These are phyloP conservation scores for Botryococcus braunii DNA, from an alignment of 163 green algal species.

Conservation along the genomic window DNA sequence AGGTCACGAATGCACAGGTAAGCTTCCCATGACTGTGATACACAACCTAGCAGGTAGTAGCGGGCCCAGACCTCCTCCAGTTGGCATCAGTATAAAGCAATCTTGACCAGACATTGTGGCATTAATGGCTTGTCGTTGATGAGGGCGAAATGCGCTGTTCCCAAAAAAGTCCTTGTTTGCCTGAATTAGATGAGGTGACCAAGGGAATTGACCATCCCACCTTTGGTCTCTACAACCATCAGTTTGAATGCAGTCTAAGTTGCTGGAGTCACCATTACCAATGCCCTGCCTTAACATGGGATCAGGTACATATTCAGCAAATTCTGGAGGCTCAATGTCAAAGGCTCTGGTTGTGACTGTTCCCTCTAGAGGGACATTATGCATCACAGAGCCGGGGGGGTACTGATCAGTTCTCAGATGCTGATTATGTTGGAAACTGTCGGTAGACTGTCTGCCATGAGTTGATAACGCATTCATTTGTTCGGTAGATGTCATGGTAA, in stretches of 20 bases:
- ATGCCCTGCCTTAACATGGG: conserved; percentile 1
- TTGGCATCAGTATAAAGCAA: conserved; percentile 93
- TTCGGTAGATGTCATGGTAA: too few relatives aligned
- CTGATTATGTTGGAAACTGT: not conserved
- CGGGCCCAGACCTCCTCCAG: conserved; percentile 37
- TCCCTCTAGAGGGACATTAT: not conserved
- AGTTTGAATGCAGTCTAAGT: conserved; percentile 7
- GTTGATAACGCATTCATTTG: not conserved
- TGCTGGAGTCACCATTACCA: not conserved
- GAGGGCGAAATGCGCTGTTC: conserved; percentile 53
- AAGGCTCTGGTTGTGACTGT: not conserved
- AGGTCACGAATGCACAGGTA: too few relatives aligned
- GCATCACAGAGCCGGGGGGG: not conserved
- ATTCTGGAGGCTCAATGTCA: not conserved
- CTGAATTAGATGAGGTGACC: conserved; percentile 36
- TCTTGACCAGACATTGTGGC: conserved; percentile 63
- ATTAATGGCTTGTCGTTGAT: conserved; percentile 79
- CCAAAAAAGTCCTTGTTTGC: conserved; percentile 54
- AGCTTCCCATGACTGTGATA: too few relatives aligned
- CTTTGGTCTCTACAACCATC: not conserved
- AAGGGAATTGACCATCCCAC: conserved; percentile 40
- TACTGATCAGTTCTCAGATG: not conserved
- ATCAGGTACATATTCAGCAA: not conserved
- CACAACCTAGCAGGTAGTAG: conserved; percentile 1
- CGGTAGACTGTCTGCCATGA: not conserved